A percentile compares a stretch with the other conserved stretches of the same genome.
These are phyloP conservation scores for Biscogniauxia mediterranea DNA, from an alignment of 2,329 filamentous ascomycete genomes.

Conservation along the genomic window DNA sequence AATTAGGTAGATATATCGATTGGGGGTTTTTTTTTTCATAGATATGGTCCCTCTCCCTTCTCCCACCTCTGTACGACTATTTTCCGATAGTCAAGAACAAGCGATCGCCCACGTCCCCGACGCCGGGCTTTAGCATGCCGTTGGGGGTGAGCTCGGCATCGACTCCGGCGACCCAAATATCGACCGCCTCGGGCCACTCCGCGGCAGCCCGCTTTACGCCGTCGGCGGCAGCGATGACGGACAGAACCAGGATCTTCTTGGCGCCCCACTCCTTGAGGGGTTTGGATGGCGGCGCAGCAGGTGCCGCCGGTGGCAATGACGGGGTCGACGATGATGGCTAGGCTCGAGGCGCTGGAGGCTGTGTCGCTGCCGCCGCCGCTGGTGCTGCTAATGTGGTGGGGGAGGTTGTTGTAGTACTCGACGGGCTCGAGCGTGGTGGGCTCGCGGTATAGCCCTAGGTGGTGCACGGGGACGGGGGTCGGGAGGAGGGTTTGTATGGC, in stretches of 20 bases:
- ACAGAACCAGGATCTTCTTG: conserved; percentile 73
- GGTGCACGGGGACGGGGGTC: conserved; percentile 76
- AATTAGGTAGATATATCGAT: neutral
- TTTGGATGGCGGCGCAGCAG: conserved; percentile 84
- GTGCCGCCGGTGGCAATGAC: conserved; percentile 94
- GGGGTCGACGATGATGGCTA: conserved; percentile 86
- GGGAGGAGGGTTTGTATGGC: conserved; percentile 83
- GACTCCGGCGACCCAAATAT: conserved; percentile 80
- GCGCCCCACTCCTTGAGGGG: conserved; percentile 87
- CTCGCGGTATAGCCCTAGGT: conserved; percentile 92
- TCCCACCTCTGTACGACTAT: conserved; percentile 37
- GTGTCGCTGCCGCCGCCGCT: conserved; percentile 8
- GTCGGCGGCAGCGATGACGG: conserved; percentile 68
- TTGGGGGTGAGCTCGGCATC: conserved; percentile 71
- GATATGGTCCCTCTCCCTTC: neutral
- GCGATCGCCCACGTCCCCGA: conserved; percentile 89
- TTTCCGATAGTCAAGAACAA: conserved; percentile 89
- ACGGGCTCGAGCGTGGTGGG: conserved; percentile 83
- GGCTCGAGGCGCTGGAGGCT: conserved; percentile 36
- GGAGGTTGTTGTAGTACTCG: conserved; percentile 97
- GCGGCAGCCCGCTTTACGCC: conserved; percentile 71
- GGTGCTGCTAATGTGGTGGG: conserved; percentile 59
- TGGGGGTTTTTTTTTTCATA: too few species aligned
- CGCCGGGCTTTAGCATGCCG: conserved; percentile 87
- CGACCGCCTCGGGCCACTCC: conserved; percentile 74